These are phyloP conservation scores for Cylindrotheca fusiformis DNA, from an alignment of 108 stramenopile genomes.

Conservation along the genomic window DNA sequence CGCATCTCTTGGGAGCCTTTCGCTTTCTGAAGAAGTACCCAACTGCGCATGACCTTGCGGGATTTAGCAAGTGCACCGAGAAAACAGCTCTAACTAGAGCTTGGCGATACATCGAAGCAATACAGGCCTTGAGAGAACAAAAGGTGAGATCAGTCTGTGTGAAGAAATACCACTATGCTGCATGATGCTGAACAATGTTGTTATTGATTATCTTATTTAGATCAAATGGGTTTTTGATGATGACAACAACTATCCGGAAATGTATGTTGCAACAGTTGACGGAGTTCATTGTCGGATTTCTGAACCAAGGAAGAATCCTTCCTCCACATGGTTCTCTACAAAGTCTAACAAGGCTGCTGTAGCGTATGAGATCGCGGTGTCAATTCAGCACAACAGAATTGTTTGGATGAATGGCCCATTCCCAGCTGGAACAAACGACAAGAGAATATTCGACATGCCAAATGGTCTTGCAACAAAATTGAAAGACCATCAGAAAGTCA, in stretches of 20 bases:
- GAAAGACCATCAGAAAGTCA: background rate
- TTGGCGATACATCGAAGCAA: background rate
- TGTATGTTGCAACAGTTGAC: constrained; percentile 11
- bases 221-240: background rate
- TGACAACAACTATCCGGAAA: background rate
- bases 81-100: constrained; percentile 1
- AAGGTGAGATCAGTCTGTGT: too few species aligned
- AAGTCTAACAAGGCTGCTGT: constrained; percentile 35
- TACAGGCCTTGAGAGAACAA: constrained; percentile 7
- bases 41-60: background rate
- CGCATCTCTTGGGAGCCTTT: constrained; percentile 6
- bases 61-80: background rate
- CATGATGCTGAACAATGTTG: too few species aligned
- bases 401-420: constrained; percentile 48
- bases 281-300: constrained; percentile 14
- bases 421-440: constrained; percentile 30
- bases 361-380: constrained; percentile 29
- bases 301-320: constrained; percentile 4
- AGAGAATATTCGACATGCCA: constrained; percentile 23
- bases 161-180: too few species aligned
- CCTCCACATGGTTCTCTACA: constrained; percentile 30
- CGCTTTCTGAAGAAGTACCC: constrained; percentile 9
- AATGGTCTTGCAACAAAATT: constrained; percentile 16
- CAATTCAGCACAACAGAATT: constrained; percentile 16
- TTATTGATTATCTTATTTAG: too few species aligned